Base-by-base conservation (phyloP, 176 grass and related monocot species). In the Microstegium vimineum region DNA sequence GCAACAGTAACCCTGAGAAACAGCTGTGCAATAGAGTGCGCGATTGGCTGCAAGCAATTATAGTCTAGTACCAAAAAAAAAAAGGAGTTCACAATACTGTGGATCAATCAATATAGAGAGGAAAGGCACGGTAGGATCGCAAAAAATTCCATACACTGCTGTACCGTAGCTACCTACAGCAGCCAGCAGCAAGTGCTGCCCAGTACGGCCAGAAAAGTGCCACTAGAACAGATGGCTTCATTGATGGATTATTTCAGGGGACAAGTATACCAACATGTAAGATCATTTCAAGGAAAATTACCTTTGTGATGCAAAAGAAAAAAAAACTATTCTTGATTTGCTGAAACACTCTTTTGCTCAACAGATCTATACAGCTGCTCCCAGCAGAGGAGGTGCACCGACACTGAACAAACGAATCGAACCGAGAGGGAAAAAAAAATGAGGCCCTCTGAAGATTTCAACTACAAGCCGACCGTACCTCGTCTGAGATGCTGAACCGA, bases 331-430 rank as follows among this genome's bases (percentile, higher is more conserved):
- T 27, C 66, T 89, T 78, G 49, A 81, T 77, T 76, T 69, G 42
- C 74, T 63, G 71, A 63, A 85, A 75, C 51, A 70, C 69, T 79
- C n/a, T 25, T 71, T 71, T 71, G 83, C 73, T 67, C 83, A 61
- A 72, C 62, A 86, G 83, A 90, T 86, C 79, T 90, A 74, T 82
- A 90, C 88, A 86, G 37, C 59, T 78, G 23, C 59, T 73, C 88
- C 73, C 42, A 26, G 71, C 56, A 45, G 57, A 77, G 82, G 77
- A 81, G 20, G 26, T 35, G 75, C 83, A 82, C 65, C 66, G 73
- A 86, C 84, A 83, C 74, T 41, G 61, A 90, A 78, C 79, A 77
- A 83, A 83, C 79, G 62, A 86, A 86, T 78, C 36, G 14, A 82
- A 79, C 67, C 43, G 12, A 82, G 30, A 74, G 28, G 71, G 13